Evolutionary conservation across 306 rosid species (phyloP).

Genomic region (Malus asiatica): DNA sequence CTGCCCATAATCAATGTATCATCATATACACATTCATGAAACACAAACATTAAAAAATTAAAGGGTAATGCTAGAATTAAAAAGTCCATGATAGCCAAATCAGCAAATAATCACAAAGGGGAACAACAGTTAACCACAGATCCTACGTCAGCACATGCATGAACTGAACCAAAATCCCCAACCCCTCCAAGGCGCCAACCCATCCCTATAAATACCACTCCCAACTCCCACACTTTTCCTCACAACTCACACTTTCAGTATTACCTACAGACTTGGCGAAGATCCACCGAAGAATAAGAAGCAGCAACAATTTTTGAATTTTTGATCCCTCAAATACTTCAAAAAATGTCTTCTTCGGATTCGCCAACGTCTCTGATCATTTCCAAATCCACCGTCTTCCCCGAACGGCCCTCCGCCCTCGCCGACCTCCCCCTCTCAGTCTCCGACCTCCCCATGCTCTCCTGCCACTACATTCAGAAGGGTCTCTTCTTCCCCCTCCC

Average conservation of each 20-base stretch:
- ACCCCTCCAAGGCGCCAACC: neutral
- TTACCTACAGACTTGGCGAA: neutral
- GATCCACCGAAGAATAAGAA: neutral
- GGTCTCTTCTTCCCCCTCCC: slow-evolving; percentile 74
- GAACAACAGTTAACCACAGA: neutral
- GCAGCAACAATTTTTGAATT: neutral
- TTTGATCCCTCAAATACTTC: neutral
- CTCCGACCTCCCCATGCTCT: slow-evolving; percentile 89
- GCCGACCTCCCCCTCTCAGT: slow-evolving; percentile 70
- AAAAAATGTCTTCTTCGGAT: slow-evolving; percentile 34
- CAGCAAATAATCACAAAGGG: slow-evolving; percentile 3
- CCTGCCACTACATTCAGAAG: slow-evolving; percentile 90
- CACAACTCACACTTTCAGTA: slow-evolving; percentile 9
- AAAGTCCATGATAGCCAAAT: slow-evolving; percentile 20
- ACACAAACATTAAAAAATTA: neutral
- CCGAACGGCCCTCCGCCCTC: slow-evolving; percentile 44
- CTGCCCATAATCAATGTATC: neutral
- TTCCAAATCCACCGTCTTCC: slow-evolving; percentile 52
- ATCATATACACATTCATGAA: neutral
- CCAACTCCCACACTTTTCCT: slow-evolving; percentile 6
- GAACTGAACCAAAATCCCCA: slow-evolving; percentile 31
- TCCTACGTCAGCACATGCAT: slow-evolving; percentile 21
- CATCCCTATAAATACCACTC: slow-evolving; percentile 28
- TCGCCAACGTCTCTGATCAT: slow-evolving; percentile 23
- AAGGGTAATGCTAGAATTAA: neutral